Evolutionary conservation across 2,329 filamentous ascomycete genomes (phyloP).

Genomic region (Aspergillus luchuensis): DNA sequence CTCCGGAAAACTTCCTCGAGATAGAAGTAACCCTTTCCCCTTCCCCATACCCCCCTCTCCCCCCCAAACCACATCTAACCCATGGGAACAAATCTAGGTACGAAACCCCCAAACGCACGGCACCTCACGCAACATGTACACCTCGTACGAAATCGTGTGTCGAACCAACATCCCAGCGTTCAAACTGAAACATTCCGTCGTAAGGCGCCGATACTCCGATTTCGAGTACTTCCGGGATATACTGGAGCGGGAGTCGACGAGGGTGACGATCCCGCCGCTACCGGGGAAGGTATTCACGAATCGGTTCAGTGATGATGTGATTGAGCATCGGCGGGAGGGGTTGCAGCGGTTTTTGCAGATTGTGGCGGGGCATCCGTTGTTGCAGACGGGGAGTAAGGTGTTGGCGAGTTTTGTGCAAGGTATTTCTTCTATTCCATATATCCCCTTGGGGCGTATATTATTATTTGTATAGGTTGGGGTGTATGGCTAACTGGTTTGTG

Average conservation of each 20-base stretch:
- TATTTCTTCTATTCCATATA: constrained; percentile 45
- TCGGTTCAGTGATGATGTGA: constrained; percentile 96
- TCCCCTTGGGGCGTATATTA: neutral
- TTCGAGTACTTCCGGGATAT: constrained; percentile 99
- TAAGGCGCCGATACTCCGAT: constrained; percentile 92
- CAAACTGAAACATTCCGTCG: constrained; percentile 85
- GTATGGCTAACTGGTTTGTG: neutral
- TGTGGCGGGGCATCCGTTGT: constrained; percentile 89
- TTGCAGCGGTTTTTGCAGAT: constrained; percentile 96
- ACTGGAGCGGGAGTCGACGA: constrained; percentile 88
- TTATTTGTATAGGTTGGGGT: constrained; percentile 5
- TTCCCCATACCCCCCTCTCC: neutral
- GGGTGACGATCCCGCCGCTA: constrained; percentile 92
- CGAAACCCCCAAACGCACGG: constrained; percentile 92
- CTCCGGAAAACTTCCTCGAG: constrained; percentile 97
- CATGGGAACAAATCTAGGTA: constrained; percentile 58
- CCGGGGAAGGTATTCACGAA: constrained; percentile 98
- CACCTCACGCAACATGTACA: constrained; percentile 95
- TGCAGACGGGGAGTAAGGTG: constrained; percentile 98
- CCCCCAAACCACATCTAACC: neutral
- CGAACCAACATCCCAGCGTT: constrained; percentile 98
- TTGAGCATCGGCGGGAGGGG: constrained; percentile 88
- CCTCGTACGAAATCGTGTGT: constrained; percentile 97
- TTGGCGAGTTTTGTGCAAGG: constrained; percentile 95
- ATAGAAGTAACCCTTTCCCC: constrained; percentile 70